Percentiles rank a stretch among this genome's conserved stretches.
phyloP scores from a whole-genome alignment of 164 flowering plant species.

The Berberis thunbergii region DNA sequence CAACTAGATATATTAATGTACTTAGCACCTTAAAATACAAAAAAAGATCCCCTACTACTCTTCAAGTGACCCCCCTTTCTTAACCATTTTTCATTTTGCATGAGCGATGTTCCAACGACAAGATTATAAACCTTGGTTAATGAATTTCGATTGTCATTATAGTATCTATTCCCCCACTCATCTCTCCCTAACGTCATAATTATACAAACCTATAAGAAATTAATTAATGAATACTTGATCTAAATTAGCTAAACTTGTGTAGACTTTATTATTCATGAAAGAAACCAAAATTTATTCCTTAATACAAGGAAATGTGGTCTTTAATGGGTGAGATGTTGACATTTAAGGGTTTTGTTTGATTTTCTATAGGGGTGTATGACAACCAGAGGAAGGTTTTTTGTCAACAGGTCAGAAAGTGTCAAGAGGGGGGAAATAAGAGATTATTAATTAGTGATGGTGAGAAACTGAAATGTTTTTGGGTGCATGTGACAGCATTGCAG shows the following conservation, averaged over 20 bases:
- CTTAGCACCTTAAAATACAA: background rate
- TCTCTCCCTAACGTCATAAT: constrained; percentile 2
- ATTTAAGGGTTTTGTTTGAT: constrained; percentile 4
- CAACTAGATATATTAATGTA: constrained; percentile 3
- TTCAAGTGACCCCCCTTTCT: background rate
- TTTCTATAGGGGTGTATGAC: constrained; percentile 13
- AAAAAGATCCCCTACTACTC: background rate
- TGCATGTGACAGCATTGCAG: constrained; percentile 12
- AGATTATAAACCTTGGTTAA: background rate
- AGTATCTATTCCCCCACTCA: background rate
- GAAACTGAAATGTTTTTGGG: constrained; percentile 7
- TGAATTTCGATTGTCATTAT: constrained; percentile 1
- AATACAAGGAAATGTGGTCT: constrained; percentile 8
- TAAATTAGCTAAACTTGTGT: background rate
- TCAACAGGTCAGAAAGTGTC: constrained; percentile 11
- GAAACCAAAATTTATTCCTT: constrained; percentile 10
- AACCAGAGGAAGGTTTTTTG: constrained; percentile 6
- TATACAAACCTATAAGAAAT: background rate
- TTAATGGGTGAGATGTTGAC: constrained; percentile 18
- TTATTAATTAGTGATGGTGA: background rate
- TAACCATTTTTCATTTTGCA: background rate
- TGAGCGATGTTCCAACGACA: constrained; percentile 1
- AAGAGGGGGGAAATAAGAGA: constrained; percentile 1
- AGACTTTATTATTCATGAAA: constrained; percentile 6
- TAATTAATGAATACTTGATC: background rate